Percentiles rank a stretch among this genome's conserved stretches.
These are phyloP conservation scores for Gymnopilus junonius DNA, from an alignment of 768 basidiomycete genomes.

Conservation along the genomic window DNA sequence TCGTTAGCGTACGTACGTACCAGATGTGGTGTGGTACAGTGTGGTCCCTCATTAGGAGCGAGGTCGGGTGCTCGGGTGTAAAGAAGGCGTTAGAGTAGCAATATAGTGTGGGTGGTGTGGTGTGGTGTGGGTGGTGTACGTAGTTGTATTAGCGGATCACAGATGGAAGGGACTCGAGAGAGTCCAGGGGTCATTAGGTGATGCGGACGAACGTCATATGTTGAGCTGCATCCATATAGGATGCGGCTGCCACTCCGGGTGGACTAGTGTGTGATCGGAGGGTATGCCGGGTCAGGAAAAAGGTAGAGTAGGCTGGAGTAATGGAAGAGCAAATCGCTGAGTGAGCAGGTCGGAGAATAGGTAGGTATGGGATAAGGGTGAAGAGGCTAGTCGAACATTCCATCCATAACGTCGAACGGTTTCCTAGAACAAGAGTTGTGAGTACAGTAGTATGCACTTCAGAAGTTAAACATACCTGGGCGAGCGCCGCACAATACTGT, in stretches of 20 bases:
- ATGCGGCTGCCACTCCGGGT: slow-evolving; percentile 23
- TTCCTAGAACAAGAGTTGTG: slow-evolving; percentile 16
- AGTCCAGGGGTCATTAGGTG: slow-evolving; percentile 2
- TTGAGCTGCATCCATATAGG: slow-evolving; percentile 2
- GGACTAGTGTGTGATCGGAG: slow-evolving; percentile 16
- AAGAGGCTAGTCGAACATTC: slow-evolving; percentile 24
- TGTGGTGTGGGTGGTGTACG: not conserved
- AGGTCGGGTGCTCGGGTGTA: slow-evolving; percentile 17
- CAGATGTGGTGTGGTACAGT: not conserved
- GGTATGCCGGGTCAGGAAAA: not conserved
- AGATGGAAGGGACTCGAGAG: not conserved
- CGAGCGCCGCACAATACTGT: slow-evolving; percentile 34
- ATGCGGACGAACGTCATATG: slow-evolving; percentile 4
- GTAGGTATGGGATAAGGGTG: not conserved
- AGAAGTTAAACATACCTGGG: slow-evolving; percentile 25
- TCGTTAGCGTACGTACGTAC: slow-evolving; percentile 1
- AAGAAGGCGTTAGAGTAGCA: slow-evolving; percentile 14
- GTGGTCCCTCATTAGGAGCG: slow-evolving; percentile 25
- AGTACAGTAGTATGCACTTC: too few species aligned
- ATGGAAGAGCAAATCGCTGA: too few species aligned
- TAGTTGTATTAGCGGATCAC: not conserved
- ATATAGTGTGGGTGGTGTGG: not conserved
- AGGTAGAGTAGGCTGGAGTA: not conserved
- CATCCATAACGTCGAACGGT: slow-evolving; percentile 29
- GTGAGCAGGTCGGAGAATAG: not conserved